Conservation (phyloP, 345 rosid species). For the Aquilaria malaccensis region DNA sequence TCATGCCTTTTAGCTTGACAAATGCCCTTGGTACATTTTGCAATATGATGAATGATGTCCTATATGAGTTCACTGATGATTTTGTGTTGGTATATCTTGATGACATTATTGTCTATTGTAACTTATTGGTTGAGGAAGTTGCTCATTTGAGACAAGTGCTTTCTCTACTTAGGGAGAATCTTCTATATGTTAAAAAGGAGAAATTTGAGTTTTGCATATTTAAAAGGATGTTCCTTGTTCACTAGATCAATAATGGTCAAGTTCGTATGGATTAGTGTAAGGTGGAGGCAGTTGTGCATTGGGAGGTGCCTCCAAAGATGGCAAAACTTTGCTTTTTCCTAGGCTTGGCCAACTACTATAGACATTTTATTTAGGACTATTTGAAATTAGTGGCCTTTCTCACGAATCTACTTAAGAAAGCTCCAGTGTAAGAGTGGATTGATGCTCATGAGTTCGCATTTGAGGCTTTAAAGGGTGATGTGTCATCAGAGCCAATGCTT, state of each 20-base stretch:
- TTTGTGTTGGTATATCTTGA: not conserved
- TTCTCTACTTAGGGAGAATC: too few species aligned
- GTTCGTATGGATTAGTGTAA: not conserved
- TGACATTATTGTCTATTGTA: too few species aligned
- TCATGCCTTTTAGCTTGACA: not conserved
- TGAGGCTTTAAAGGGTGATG: too few species aligned
- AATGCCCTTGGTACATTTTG: conserved; percentile 3
- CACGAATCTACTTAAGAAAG: not conserved
- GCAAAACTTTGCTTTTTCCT: not conserved
- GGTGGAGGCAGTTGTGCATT: not conserved
- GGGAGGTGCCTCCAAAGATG: not conserved
- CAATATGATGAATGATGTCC: conserved; percentile 3
- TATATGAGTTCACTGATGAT: not conserved
- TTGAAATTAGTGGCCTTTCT: not conserved
- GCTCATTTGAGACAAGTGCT: too few species aligned
- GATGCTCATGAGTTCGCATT: too few species aligned
- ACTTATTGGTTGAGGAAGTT: too few species aligned
- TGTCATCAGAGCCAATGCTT: too few species aligned
- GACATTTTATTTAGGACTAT: not conserved
- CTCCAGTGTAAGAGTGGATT: too few species aligned
- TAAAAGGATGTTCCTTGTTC: not conserved
- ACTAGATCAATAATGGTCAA: not conserved
- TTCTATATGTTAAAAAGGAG: too few species aligned
- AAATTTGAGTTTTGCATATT: too few species aligned
- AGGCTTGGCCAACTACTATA: not conserved